Evolutionary conservation across 345 rosid genomes (phyloP).

Genomic region (Leavenworthia alabamica): DNA sequence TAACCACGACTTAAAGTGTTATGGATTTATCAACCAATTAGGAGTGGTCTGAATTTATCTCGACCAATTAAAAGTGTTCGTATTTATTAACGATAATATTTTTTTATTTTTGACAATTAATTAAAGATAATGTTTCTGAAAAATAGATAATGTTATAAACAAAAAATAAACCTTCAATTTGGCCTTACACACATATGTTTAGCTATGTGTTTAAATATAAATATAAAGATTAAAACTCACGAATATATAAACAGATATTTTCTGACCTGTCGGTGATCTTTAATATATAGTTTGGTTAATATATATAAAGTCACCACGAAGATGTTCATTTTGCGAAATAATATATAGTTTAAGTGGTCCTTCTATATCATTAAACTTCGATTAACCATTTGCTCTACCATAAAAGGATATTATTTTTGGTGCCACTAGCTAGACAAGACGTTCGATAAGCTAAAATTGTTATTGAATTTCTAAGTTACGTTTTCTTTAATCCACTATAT

Average conservation of each 20-base stretch:
- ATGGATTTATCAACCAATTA: neutral
- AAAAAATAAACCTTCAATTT: neutral
- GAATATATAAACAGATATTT: neutral
- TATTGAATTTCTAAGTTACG: constrained; percentile 16
- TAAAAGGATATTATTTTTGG: neutral
- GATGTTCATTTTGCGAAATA: constrained; percentile 1
- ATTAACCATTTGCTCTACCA: constrained; percentile 6
- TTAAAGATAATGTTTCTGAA: neutral
- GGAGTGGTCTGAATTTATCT: neutral
- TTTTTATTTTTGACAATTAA: neutral
- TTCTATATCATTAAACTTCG: constrained; percentile 6
- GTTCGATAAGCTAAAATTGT: constrained; percentile 14
- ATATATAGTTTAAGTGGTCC: constrained; percentile 10
- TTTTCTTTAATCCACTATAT: neutral
- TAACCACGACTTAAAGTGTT: neutral
- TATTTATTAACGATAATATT: neutral
- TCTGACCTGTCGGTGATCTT: constrained; percentile 3
- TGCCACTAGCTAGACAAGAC: constrained; percentile 25
- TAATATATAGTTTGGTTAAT: neutral
- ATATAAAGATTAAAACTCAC: neutral
- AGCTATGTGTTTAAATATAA: neutral
- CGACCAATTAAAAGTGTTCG: neutral
- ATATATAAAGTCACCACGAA: neutral
- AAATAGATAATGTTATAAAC: neutral
- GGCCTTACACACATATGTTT: neutral